phyloP scores from a whole-genome alignment of 345 rosid genomes.

The Corymbia maculata region DNA sequence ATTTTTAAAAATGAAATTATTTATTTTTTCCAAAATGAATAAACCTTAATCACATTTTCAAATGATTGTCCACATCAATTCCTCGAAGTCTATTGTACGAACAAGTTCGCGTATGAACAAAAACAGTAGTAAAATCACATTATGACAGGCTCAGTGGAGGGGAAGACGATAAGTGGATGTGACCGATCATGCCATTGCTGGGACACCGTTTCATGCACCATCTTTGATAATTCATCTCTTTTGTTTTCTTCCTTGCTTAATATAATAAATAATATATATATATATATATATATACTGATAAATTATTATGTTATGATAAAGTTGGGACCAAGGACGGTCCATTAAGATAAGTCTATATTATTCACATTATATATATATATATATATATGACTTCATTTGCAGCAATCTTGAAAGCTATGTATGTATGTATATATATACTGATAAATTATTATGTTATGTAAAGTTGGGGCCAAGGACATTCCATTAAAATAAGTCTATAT shows the following conservation, averaged over 20 bases:
- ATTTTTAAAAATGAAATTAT: too few species aligned
- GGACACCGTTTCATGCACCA: neutral
- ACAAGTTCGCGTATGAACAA: neutral
- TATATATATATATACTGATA: neutral
- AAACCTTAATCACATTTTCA: neutral
- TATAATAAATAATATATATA: neutral
- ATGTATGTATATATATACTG: neutral
- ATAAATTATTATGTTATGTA: neutral
- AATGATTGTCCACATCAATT: neutral
- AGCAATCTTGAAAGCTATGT: too few species aligned
- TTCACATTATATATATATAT: too few species aligned
- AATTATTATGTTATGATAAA: neutral
- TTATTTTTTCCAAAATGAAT: too few species aligned
- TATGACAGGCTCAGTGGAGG: neutral
- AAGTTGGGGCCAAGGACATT: neutral
- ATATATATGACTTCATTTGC: too few species aligned
- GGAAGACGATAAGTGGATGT: neutral
- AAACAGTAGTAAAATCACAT: neutral
- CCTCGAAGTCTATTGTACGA: neutral
- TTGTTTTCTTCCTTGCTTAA: neutral
- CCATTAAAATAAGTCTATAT: neutral
- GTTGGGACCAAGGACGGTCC: neutral
- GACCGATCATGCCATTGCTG: neutral
- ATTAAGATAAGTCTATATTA: neutral
- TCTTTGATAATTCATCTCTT: neutral